Base-by-base conservation (phyloP, 352 stramenopile species). In the Pythium vanterpoolii region DNA sequence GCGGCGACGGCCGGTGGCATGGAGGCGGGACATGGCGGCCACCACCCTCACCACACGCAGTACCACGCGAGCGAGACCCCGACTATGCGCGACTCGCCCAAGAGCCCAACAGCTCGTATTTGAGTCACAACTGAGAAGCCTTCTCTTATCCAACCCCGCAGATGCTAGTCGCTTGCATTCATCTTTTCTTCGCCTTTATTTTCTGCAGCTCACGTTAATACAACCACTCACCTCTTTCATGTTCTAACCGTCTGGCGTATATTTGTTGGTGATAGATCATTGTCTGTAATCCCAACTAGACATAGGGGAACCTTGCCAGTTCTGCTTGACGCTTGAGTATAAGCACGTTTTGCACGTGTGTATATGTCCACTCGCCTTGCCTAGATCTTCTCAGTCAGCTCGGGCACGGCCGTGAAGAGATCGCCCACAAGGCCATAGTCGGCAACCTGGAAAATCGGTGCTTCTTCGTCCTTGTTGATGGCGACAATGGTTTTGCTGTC, bases 381-480 rank as follows among this genome's bases (percentile, higher is more conserved):
- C 81, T 83, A 98, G 64, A 99, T 73, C 79, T 99, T 99, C 62
- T 98, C 84, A 6, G 95, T 98, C 58, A 99, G 77, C 74, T 99
- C 97, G 3, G 98, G 98, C 34, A 99, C 89, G 53, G 83, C 93
- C 27, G 89, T 89, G 77, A 99, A 99, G 43, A 99, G 84, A 79
- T 99, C 98, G 38, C 77, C 95, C n/a, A 98, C 93, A 19, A 99
- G 79, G 30, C 97, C 97, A 76, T 99, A 99, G 87, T 99, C 98
- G 26, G 96, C 90, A 31, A 99, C 96, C 71, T 98, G 89, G 81
- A 99, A 99, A 74, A 99, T 99, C 31, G 98, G 98, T 9, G 97
- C 97, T 63, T 99, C 97, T 36, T 96, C 87, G 84, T 99, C 98
- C 79, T 99, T 99, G 79, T 99, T 99, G 74, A 99, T 99, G 36